Evolutionary conservation across 1,284 basidiomycete genomes (phyloP).

Genomic region (Schizopora paradoxa): DNA sequence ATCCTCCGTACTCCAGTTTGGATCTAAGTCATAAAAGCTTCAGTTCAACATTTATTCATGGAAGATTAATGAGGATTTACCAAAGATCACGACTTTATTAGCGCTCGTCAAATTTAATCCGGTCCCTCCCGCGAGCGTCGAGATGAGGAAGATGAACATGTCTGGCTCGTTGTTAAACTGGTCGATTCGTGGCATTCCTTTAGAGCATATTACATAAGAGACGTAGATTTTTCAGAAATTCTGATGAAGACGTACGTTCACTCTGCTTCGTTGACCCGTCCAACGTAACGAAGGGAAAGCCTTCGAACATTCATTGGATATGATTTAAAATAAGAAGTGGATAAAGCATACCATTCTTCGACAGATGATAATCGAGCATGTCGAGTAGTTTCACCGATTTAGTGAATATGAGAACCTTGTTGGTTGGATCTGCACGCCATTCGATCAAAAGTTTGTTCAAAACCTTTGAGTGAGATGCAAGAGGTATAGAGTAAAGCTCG

Average conservation of each 20-base stretch:
- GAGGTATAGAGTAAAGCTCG: neutral
- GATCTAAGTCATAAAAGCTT: slow-evolving; percentile 45
- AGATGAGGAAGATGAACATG: slow-evolving; percentile 75
- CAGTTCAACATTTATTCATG: slow-evolving; percentile 6
- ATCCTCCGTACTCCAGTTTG: slow-evolving; percentile 75
- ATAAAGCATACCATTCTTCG: slow-evolving; percentile 38
- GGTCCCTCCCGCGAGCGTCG: slow-evolving; percentile 72
- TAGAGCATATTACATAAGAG: slow-evolving; percentile 4
- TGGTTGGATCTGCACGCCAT: slow-evolving; percentile 58
- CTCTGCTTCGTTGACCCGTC: slow-evolving; percentile 65
- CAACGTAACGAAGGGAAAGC: slow-evolving; percentile 61
- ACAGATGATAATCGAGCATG: slow-evolving; percentile 71
- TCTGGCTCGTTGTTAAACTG: slow-evolving; percentile 71
- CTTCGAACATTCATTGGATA: slow-evolving; percentile 28
- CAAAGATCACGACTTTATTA: slow-evolving; percentile 84
- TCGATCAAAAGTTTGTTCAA: slow-evolving; percentile 58
- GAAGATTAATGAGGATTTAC: slow-evolving; percentile 33
- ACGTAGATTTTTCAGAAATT: neutral
- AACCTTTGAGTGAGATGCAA: slow-evolving; percentile 39
- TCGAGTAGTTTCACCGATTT: slow-evolving; percentile 79
- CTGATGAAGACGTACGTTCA: slow-evolving; percentile 46
- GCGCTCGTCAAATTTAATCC: slow-evolving; percentile 72
- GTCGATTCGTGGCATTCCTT: slow-evolving; percentile 81
- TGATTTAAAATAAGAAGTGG: neutral
- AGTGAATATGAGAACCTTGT: slow-evolving; percentile 83